Conservation (phyloP, 345 rosid species). For the Diplotaxis tenuifolia region DNA sequence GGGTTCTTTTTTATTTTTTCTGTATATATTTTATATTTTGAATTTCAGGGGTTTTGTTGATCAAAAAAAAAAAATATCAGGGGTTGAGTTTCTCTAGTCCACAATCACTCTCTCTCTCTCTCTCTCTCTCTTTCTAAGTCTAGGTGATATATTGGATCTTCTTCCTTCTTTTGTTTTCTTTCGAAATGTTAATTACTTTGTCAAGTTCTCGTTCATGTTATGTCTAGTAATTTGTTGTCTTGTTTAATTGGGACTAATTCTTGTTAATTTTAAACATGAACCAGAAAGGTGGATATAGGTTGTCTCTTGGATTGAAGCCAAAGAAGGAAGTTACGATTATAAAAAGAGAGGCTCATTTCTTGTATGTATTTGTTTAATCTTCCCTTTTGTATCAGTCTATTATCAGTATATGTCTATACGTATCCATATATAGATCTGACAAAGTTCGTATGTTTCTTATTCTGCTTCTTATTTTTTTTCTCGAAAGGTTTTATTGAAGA, state of each 20-base stretch:
- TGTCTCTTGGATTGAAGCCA: slow-evolving; percentile 84
- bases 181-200: neutral
- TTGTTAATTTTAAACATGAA: slow-evolving; percentile 36
- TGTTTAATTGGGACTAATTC: slow-evolving; percentile 29
- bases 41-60: too few relatives aligned
- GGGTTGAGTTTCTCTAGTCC: slow-evolving; percentile 48
- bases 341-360: slow-evolving; percentile 12
- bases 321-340: slow-evolving; percentile 41
- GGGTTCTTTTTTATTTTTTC: slow-evolving; percentile 18
- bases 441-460: slow-evolving; percentile 10
- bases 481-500: slow-evolving; percentile 28
- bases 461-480: slow-evolving; percentile 10
- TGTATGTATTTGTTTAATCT: slow-evolving; percentile 33
- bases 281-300: slow-evolving; percentile 40
- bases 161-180: slow-evolving; percentile 20
- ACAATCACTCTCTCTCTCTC: slow-evolving; percentile 37
- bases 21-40: slow-evolving; percentile 6
- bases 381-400: slow-evolving; percentile 29
- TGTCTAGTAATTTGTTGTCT: slow-evolving; percentile 45
- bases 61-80: too few relatives aligned
- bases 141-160: slow-evolving; percentile 25
- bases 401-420: neutral
- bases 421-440: slow-evolving; percentile 26
- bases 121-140: slow-evolving; percentile 26
- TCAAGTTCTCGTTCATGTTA: slow-evolving; percentile 23